phyloP scores from a whole-genome alignment of 2,329 filamentous ascomycete genomes.

The Colletotrichum tabaci region DNA sequence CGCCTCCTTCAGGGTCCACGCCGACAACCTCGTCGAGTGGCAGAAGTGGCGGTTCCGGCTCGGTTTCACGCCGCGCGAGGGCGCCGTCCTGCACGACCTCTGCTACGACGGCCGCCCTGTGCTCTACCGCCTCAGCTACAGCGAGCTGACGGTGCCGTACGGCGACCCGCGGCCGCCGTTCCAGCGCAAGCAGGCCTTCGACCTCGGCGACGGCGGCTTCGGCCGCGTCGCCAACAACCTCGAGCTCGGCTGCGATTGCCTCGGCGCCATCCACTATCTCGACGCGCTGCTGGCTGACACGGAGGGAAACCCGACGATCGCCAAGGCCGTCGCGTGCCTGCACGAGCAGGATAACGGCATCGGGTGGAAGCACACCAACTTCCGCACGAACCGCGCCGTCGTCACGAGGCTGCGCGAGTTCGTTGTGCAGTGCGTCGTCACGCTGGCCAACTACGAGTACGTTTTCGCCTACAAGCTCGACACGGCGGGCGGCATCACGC shows the following conservation, averaged over 20 bases:
- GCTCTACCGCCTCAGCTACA: constrained; percentile 76
- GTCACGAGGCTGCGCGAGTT: constrained; percentile 74
- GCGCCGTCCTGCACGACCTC: constrained; percentile 79
- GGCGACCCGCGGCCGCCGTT: constrained; percentile 76
- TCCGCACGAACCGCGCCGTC: constrained; percentile 73
- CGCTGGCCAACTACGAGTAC: constrained; percentile 80
- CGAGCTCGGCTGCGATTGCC: constrained; percentile 77
- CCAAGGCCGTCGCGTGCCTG: constrained; percentile 75
- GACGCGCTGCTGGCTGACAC: constrained; percentile 68
- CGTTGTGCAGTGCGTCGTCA: constrained; percentile 79
- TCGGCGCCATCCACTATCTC: constrained; percentile 77
- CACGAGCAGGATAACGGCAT: constrained; percentile 82
- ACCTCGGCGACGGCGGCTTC: constrained; percentile 79
- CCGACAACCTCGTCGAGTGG: constrained; percentile 68
- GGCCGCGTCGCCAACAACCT: constrained; percentile 79
- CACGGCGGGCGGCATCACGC: constrained; percentile 71
- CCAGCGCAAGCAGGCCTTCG: constrained; percentile 80
- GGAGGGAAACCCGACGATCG: constrained; percentile 66
- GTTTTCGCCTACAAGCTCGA: constrained; percentile 69
- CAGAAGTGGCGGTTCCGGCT: constrained; percentile 80
- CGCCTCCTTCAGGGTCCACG: constrained; percentile 72
- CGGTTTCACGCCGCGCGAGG: constrained; percentile 79
- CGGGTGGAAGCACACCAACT: constrained; percentile 80
- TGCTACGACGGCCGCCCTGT: constrained; percentile 76
- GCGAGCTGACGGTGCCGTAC: constrained; percentile 81